Percentiles rank a stretch among this genome's conserved stretches.
Evolutionary conservation across 257 asterid genomes (phyloP).

Genomic region (Gentiana straminea): DNA sequence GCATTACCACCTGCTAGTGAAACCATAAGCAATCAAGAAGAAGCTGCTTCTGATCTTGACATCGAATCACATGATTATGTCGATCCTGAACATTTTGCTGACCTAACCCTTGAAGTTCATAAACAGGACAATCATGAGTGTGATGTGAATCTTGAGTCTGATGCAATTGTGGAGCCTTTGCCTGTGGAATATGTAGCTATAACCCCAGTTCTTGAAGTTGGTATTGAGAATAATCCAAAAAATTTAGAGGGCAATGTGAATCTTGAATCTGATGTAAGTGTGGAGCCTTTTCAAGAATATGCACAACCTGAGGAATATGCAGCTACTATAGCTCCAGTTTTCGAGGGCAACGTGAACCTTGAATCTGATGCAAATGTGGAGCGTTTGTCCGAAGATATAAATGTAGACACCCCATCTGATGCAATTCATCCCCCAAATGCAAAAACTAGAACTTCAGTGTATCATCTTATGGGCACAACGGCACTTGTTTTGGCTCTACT

Average conservation of each 20-base stretch:
- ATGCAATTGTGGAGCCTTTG: too few species aligned
- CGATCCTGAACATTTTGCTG: constrained; percentile 8
- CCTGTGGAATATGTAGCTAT: too few species aligned
- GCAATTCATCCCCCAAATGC: constrained; percentile 2
- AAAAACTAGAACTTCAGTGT: constrained; percentile 5
- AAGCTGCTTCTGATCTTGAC: constrained; percentile 4
- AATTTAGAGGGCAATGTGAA: not conserved
- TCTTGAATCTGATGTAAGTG: constrained; percentile 1
- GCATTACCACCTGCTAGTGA: constrained; percentile 3
- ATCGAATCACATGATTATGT: not conserved
- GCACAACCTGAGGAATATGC: not conserved
- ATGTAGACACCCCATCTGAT: constrained; percentile 12
- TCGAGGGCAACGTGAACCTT: not conserved
- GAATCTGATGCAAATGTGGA: constrained; percentile 6
- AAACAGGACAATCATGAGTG: too few species aligned
- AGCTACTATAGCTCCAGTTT: too few species aligned
- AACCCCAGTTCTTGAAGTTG: constrained; percentile 7
- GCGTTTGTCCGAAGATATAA: constrained; percentile 3
- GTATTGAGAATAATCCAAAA: constrained; percentile 15
- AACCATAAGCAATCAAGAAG: constrained; percentile 5
- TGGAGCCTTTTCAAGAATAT: constrained; percentile 9
- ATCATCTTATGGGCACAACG: constrained; percentile 12
- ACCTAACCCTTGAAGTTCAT: constrained; percentile 6
- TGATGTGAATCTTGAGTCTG: too few species aligned
- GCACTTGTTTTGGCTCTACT: constrained; percentile 21